Evolutionary conservation across 106 monocot genomes (phyloP).

Genomic region (Hemerocallis citrina): DNA sequence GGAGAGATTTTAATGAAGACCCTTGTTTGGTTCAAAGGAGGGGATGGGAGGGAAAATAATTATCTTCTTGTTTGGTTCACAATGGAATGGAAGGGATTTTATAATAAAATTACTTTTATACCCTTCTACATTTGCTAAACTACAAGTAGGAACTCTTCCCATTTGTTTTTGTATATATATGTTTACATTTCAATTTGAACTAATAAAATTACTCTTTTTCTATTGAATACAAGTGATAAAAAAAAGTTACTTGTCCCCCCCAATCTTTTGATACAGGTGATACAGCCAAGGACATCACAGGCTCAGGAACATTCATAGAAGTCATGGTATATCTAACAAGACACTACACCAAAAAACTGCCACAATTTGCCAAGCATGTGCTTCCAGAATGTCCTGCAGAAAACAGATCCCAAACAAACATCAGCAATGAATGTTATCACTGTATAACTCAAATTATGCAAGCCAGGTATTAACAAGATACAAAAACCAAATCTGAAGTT

Average conservation of each 20-base stretch:
- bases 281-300: conserved; percentile 99
- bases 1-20: no score
- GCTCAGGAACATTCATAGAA: conserved; percentile 99
- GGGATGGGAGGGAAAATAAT: no score
- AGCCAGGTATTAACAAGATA: neutral
- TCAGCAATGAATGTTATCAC: neutral
- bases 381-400: conserved; percentile 94
- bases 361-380: conserved; percentile 97
- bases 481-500: neutral
- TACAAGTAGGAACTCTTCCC: no score
- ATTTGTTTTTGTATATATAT: no score
- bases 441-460: neutral
- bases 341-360: conserved; percentile 98
- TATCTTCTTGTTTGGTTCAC: no score
- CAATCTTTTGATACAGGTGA: conserved; percentile 96
- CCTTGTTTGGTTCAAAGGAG: no score
- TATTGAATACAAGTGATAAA: no score
- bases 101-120: no score
- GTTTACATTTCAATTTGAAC: no score
- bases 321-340: conserved; percentile 97
- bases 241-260: conserved; percentile 73
- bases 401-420: neutral
- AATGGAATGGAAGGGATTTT: no score
- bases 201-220: no score
- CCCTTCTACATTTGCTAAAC: no score